These are phyloP conservation scores for Stramenopiles sp. DNA, from an alignment of 352 stramenopile species.

Conservation along the genomic window DNA sequence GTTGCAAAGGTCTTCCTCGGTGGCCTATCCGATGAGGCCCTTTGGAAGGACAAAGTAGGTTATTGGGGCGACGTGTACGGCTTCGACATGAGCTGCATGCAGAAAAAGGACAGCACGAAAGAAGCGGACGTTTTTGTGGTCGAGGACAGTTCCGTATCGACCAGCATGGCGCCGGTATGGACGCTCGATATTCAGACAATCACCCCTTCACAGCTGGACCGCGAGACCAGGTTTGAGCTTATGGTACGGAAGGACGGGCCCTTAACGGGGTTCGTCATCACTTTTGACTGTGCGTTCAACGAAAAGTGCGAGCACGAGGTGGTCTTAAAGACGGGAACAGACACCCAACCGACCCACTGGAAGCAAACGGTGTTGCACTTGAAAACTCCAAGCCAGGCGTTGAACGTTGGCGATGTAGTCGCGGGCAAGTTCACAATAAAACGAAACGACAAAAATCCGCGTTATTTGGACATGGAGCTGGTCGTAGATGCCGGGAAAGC, in stretches of 20 bases:
- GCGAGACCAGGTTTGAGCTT: constrained; percentile 69
- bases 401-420: constrained; percentile 57
- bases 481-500: too few relatives aligned
- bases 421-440: constrained; percentile 60
- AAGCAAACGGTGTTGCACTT: constrained; percentile 97
- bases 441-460: constrained; percentile 69
- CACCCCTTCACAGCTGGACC: constrained; percentile 55
- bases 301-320: constrained; percentile 76
- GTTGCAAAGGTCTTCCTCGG: constrained; percentile 81
- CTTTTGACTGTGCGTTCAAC: constrained; percentile 95
- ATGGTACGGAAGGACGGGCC: constrained; percentile 74
- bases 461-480: constrained; percentile 75
- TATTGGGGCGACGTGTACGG: constrained; percentile 97
- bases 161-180: constrained; percentile 67
- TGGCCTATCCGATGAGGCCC: constrained; percentile 83
- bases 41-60: constrained; percentile 74
- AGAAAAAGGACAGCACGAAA: constrained; percentile 80
- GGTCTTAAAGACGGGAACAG: constrained; percentile 77
- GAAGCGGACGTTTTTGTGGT: constrained; percentile 95
- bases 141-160: constrained; percentile 63
- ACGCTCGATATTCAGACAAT: constrained; percentile 39
- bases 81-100: constrained; percentile 96
- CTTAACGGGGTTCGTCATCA: constrained; percentile 82
- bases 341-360: constrained; percentile 92
- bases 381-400: constrained; percentile 39